Percentiles rank a stretch among this genome's conserved stretches.
Conservation (phyloP, 2,329 filamentous ascomycete species). For the Lithohypha guttulata region DNA sequence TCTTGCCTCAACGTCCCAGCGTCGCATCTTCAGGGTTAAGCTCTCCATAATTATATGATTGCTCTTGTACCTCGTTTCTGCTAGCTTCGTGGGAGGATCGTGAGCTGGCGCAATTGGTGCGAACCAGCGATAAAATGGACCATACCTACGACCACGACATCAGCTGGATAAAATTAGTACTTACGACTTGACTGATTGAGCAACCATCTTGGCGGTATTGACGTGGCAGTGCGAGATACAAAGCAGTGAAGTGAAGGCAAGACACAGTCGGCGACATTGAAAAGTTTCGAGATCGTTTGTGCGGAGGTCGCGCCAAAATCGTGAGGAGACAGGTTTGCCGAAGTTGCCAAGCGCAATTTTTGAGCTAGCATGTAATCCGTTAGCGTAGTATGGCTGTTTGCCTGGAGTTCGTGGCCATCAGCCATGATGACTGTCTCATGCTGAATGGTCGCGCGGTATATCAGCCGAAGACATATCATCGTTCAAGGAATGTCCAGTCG, state of each 20-base stretch:
- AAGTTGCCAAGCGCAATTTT: no score
- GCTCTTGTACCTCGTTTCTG: slow-evolving; percentile 35
- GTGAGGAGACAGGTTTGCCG: no score
- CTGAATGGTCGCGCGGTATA: no score
- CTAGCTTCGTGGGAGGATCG: slow-evolving; percentile 54
- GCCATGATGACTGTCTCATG: no score
- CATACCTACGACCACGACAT: slow-evolving; percentile 55
- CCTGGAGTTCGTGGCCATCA: no score
- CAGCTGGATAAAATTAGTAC: slow-evolving; percentile 40
- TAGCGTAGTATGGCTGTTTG: no score
- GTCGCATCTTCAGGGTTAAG: slow-evolving; percentile 20
- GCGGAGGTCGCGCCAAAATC: no score
- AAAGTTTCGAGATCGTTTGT: slow-evolving; percentile 12
- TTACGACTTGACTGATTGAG: slow-evolving; percentile 42
- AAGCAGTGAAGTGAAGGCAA: slow-evolving; percentile 30
- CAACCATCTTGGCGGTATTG: slow-evolving; percentile 44
- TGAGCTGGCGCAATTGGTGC: slow-evolving; percentile 59
- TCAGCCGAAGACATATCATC: no score
- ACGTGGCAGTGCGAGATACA: slow-evolving; percentile 22
- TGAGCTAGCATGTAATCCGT: no score
- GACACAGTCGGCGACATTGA: slow-evolving; percentile 9
- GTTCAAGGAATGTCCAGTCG: slow-evolving; percentile 34
- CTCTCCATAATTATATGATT: slow-evolving; percentile 24
- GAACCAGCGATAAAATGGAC: slow-evolving; percentile 75
- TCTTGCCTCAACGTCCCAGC: slow-evolving; percentile 73